phyloP scores from a whole-genome alignment of 768 basidiomycete genomes.

The Boletus reticulatus region DNA sequence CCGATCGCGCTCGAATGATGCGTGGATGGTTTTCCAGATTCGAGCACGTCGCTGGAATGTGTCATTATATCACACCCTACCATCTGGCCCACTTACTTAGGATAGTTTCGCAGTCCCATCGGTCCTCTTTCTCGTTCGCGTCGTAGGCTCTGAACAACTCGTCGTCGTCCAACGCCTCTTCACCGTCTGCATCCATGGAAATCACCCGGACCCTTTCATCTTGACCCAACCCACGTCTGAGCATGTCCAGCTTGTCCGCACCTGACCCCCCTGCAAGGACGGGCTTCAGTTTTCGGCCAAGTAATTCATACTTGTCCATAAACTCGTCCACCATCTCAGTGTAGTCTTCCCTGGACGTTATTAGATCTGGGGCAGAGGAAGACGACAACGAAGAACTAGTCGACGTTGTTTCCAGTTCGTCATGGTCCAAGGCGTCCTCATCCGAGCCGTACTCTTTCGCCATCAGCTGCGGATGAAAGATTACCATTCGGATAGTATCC shows the following conservation, averaged over 20 bases:
- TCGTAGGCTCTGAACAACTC: constrained; percentile 40
- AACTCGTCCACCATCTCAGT: constrained; percentile 92
- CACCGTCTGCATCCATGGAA: constrained; percentile 44
- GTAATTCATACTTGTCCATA: constrained; percentile 84
- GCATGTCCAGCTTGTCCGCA: constrained; percentile 73
- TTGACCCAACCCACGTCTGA: constrained; percentile 76
- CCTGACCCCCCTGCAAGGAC: constrained; percentile 72
- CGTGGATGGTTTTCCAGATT: constrained; percentile 97
- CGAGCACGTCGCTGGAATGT: constrained; percentile 81
- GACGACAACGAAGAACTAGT: constrained; percentile 41
- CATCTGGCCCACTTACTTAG: constrained; percentile 57
- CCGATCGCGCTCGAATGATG: constrained; percentile 68
- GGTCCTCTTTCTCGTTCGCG: constrained; percentile 55
- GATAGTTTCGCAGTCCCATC: constrained; percentile 97
- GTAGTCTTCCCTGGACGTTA: constrained; percentile 87
- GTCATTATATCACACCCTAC: constrained; percentile 5
- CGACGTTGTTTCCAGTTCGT: constrained; percentile 45
- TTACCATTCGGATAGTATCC: background rate
- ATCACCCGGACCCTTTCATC: constrained; percentile 54
- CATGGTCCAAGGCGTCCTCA: constrained; percentile 48
- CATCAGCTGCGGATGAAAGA: constrained; percentile 51
- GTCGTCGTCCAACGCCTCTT: constrained; percentile 43
- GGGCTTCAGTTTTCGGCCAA: constrained; percentile 82
- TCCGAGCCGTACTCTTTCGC: constrained; percentile 72
- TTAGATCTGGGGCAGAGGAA: constrained; percentile 68